Percentiles rank a stretch among this genome's conserved stretches.
phyloP scores from a whole-genome alignment of 2,329 filamentous ascomycete species.

The Westerdykella sp. region DNA sequence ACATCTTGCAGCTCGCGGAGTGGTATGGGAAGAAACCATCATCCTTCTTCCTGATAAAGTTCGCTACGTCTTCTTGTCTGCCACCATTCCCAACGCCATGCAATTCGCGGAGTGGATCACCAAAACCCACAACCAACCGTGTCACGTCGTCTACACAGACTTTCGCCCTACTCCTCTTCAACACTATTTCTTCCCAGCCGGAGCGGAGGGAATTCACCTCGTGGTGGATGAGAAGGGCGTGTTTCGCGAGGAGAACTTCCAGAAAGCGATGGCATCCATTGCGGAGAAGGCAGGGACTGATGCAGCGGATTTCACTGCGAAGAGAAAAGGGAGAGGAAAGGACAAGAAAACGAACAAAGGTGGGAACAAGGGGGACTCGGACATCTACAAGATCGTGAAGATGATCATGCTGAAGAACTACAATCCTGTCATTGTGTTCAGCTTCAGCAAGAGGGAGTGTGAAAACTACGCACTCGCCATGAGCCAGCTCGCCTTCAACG shows the following conservation, averaged over 20 bases:
- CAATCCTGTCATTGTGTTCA: conserved; percentile 98
- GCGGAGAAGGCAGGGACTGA: conserved; percentile 83
- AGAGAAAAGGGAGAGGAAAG: conserved; percentile 79
- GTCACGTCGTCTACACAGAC: conserved; percentile 98
- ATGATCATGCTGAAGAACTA: conserved; percentile 99
- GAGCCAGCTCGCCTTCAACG: conserved; percentile 85
- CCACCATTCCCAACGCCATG: conserved; percentile 97
- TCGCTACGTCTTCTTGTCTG: conserved; percentile 94
- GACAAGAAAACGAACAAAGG: conserved; percentile 90
- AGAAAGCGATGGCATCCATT: conserved; percentile 87
- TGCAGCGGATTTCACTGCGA: conserved; percentile 69
- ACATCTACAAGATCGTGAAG: conserved; percentile 95
- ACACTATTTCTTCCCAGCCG: conserved; percentile 94
- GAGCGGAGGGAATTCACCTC: conserved; percentile 85
- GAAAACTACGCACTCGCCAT: conserved; percentile 85
- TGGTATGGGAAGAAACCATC: conserved; percentile 99
- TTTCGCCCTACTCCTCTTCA: conserved; percentile 94
- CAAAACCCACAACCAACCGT: conserved; percentile 95
- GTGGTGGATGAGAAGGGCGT: conserved; percentile 95
- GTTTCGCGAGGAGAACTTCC: conserved; percentile 96
- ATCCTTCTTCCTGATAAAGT: conserved; percentile 98
- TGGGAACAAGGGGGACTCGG: conserved; percentile 57
- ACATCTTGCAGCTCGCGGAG: conserved; percentile 59
- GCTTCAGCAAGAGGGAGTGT: conserved; percentile 96
- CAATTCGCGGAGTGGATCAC: conserved; percentile 99